A percentile compares a stretch with the other conserved stretches of the same genome.
Evolutionary conservation across 169 alveolate genomes (phyloP).

Genomic region (Babesia divergens): DNA sequence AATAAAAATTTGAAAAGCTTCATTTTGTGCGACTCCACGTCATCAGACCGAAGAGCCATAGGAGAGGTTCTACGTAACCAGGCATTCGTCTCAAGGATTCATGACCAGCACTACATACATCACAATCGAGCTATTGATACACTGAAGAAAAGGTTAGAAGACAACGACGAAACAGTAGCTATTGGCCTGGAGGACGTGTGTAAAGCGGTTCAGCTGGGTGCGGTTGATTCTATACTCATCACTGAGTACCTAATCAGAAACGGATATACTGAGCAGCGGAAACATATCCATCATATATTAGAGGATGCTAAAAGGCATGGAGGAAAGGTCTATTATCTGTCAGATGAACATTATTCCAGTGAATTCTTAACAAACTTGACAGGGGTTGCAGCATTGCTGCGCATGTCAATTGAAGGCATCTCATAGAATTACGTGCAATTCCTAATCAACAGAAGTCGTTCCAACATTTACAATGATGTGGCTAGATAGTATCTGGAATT

Average conservation of each 20-base stretch:
- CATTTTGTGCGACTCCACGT: slow-evolving; percentile 49
- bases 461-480: no score
- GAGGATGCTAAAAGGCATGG: slow-evolving; percentile 61
- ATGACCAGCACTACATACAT: slow-evolving; percentile 32
- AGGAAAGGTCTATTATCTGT: slow-evolving; percentile 58
- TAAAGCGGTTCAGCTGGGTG: slow-evolving; percentile 47
- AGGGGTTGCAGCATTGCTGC: slow-evolving; percentile 69
- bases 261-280: slow-evolving; percentile 50
- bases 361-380: slow-evolving; percentile 66
- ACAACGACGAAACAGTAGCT: slow-evolving; percentile 38
- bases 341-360: slow-evolving; percentile 71
- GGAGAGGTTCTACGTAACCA: slow-evolving; percentile 48
- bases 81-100: slow-evolving; percentile 10
- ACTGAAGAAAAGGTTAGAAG: slow-evolving; percentile 42
- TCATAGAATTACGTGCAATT: no score
- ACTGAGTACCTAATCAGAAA: slow-evolving; percentile 62
- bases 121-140: slow-evolving; percentile 40
- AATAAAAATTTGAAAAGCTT: slow-evolving; percentile 29
- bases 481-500: no score
- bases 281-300: slow-evolving; percentile 36
- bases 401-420: slow-evolving; percentile 43
- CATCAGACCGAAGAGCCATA: slow-evolving; percentile 54
- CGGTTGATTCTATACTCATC: slow-evolving; percentile 65
- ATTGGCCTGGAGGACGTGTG: slow-evolving; percentile 50
- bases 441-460: no score